Evolutionary conservation across 2,329 filamentous ascomycete species (phyloP), one percentile per base, ranked within the genome.

Genomic region (Ceratocystis alfenasii): DNA sequence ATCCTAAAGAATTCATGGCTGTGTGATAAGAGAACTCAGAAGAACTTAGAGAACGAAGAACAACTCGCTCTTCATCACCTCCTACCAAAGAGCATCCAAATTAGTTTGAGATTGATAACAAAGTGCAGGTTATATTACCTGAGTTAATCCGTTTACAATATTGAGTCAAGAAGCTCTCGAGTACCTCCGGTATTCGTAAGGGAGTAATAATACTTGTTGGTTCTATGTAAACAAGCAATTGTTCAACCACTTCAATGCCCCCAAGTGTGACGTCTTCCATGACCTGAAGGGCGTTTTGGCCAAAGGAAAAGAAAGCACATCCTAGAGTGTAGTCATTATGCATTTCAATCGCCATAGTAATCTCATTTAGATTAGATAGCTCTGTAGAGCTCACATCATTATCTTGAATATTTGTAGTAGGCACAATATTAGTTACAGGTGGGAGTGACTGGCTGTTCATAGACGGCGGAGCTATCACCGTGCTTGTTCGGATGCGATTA

Each of bases 261-360:
- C 86, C 87, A 69, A 84, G 79, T 17, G 83, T 79, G 8, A 89
- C 80, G 70, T 96, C 92, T 72, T 93, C 86, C 72, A 95, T 85
- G 55, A 96, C 79, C 67, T 83, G 87, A 2, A 96, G 75, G 45
- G 80, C 84, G 71, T 89, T 86, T 48, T 90, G 84, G 30, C 80
- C 76, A 5, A 86, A 85, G 60, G 87, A 78, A 72, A 93, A 96
- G 72, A 93, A 95, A 59, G 89, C 87, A 73, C 91, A 96, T 0
- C 93, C 93, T 20, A 96, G 79, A 0, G 81, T 85, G 0, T 83
- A 85, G 36, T 83, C 81, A n/a, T 86, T 81, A 68, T 81, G 84
- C 73, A 93, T 79, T 67, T 95, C 86, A 28, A 96, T 78, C 0
- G 90, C 89, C 84, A 95, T 68, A 15, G 64, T 62, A 6, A 64